Conservation (phyloP, 768 basidiomycete genomes). For the Rhizopogon sp. region DNA sequence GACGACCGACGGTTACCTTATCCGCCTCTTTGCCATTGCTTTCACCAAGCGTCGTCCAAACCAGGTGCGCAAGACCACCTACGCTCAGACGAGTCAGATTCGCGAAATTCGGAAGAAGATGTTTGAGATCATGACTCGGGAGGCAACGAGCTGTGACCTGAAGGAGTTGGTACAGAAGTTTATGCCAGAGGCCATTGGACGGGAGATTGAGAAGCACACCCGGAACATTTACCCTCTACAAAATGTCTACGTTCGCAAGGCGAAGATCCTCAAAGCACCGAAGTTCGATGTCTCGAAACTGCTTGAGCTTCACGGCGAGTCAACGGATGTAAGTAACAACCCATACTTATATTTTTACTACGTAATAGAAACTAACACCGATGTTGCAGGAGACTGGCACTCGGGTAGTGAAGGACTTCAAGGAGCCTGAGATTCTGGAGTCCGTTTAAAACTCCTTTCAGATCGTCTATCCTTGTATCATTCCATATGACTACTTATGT, state of each 20-base stretch:
- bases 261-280: slow-evolving; percentile 97
- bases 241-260: slow-evolving; percentile 99
- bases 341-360: neutral
- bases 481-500: slow-evolving; percentile 27
- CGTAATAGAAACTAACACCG: slow-evolving; percentile 4
- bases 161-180: slow-evolving; percentile 99
- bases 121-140: slow-evolving; percentile 98
- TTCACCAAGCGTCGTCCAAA: slow-evolving; percentile 97
- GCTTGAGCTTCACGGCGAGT: slow-evolving; percentile 94
- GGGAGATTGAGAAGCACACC: slow-evolving; percentile 98
- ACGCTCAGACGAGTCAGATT: slow-evolving; percentile 92
- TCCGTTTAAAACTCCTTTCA: slow-evolving; percentile 65
- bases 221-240: slow-evolving; percentile 97
- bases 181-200: slow-evolving; percentile 96
- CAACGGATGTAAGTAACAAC: slow-evolving; percentile 71
- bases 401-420: slow-evolving; percentile 92
- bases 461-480: slow-evolving; percentile 34
- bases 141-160: slow-evolving; percentile 91
- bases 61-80: slow-evolving; percentile 99
- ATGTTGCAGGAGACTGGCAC: slow-evolving; percentile 82
- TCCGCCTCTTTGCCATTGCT: slow-evolving; percentile 97
- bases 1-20: slow-evolving; percentile 98
- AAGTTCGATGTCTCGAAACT: slow-evolving; percentile 96
- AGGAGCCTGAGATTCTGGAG: slow-evolving; percentile 93
- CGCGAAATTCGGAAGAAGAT: slow-evolving; percentile 99